Evolutionary conservation across 2,329 filamentous ascomycete genomes (phyloP).

Genomic region (Elsinoe ampelina): DNA sequence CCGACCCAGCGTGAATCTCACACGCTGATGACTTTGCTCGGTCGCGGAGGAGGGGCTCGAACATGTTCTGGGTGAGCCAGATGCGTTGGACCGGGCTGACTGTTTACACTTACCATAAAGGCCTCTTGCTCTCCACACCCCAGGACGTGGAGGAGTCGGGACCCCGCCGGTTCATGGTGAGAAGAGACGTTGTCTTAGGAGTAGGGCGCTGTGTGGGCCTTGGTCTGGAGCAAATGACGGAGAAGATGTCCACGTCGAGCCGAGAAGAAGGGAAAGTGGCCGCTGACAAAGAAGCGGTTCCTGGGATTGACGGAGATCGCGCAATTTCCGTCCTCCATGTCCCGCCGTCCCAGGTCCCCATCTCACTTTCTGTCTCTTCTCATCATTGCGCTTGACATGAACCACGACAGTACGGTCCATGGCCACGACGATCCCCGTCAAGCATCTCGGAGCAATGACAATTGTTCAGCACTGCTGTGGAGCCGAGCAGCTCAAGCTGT

Average conservation of each 20-base stretch:
- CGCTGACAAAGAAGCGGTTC: not conserved
- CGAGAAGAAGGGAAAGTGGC: not conserved
- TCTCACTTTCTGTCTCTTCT: not conserved
- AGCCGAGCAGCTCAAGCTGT: not conserved
- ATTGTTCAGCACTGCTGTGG: not conserved
- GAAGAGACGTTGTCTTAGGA: not conserved
- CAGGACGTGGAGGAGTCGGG: conserved; percentile 3
- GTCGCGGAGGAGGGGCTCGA: conserved; percentile 20
- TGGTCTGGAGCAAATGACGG: not conserved
- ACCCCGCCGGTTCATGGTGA: not conserved
- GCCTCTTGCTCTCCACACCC: not conserved
- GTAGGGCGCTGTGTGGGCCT: not conserved
- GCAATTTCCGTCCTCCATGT: not conserved
- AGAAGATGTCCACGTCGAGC: not conserved
- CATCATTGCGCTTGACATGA: not conserved
- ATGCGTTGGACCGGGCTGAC: conserved; percentile 18
- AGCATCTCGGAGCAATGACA: not conserved
- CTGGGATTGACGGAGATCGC: not conserved
- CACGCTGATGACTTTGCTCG: conserved; percentile 15
- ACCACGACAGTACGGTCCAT: not conserved
- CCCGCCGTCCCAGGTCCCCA: not conserved
- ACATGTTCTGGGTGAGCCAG: conserved; percentile 22
- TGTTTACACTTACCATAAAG: not conserved
- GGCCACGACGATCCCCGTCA: not conserved
- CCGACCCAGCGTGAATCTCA: not conserved